Conservation (phyloP, 2,329 filamentous ascomycete species). For the Curvularia sp. region DNA sequence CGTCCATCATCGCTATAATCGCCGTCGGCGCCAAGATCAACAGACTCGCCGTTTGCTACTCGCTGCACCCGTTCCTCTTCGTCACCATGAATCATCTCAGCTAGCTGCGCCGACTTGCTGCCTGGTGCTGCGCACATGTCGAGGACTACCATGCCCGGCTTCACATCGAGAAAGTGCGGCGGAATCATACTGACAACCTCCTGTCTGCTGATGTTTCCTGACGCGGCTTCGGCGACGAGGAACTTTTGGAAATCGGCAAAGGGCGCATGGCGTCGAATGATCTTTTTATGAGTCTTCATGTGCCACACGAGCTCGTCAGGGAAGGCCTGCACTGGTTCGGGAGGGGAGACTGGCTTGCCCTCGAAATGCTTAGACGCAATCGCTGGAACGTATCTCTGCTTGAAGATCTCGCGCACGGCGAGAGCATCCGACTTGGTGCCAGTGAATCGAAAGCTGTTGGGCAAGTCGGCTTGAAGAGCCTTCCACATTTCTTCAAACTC, state of each 20-base stretch:
- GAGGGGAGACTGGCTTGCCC: slow-evolving; percentile 80
- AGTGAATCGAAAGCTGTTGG: slow-evolving; percentile 97
- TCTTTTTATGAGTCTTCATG: slow-evolving; percentile 97
- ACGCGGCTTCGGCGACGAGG: slow-evolving; percentile 93
- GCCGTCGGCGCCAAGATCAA: slow-evolving; percentile 61
- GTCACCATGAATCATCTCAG: slow-evolving; percentile 91
- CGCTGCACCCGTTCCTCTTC: slow-evolving; percentile 86
- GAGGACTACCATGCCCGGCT: slow-evolving; percentile 88
- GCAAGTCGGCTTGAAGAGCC: slow-evolving; percentile 80
- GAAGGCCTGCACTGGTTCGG: slow-evolving; percentile 86
- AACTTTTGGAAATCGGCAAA: slow-evolving; percentile 98
- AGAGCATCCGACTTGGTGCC: slow-evolving; percentile 96
- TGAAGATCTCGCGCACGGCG: slow-evolving; percentile 85
- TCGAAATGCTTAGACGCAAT: slow-evolving; percentile 86
- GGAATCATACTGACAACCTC: slow-evolving; percentile 99
- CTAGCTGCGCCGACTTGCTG: slow-evolving; percentile 93
- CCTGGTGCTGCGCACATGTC: slow-evolving; percentile 97
- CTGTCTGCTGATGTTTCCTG: slow-evolving; percentile 96
- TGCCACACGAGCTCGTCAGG: slow-evolving; percentile 94
- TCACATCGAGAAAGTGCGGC: slow-evolving; percentile 88
- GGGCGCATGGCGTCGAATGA: slow-evolving; percentile 89
- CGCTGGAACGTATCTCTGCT: slow-evolving; percentile 87
- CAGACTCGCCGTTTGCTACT: slow-evolving; percentile 69
- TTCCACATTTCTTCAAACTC: slow-evolving; percentile 86
- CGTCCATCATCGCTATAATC: slow-evolving; percentile 79